Evolutionary conservation across 2,329 filamentous ascomycete genomes (phyloP), one percentile per base, ranked within the genome.

Genomic region (Leptographium galeiforme): DNA sequence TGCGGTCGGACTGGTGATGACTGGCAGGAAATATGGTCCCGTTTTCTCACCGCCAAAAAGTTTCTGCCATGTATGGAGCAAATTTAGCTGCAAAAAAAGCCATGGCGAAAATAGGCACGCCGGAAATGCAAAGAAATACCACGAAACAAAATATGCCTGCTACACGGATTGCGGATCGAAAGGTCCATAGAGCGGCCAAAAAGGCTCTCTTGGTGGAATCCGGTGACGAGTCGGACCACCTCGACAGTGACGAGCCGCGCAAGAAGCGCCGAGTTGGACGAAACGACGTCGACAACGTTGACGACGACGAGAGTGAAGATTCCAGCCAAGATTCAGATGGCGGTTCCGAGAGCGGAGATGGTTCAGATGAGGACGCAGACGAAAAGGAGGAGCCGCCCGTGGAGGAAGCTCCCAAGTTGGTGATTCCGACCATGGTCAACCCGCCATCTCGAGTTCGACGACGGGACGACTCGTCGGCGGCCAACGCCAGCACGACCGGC

Each of bases 361-460:
- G 39, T 19, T 44, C 19, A 13, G 48, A 25, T 6, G 44, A 63
- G 8, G 63, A 64, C 34, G 60, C 57, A n/a, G 61, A 59, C 11
- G 14, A 70, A 44, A 64, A 13, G 4, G 33, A 48, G 10, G n/a
- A 19, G 30, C 14, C 4, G 16, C 18, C 3, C 39, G 18, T 33
- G 8, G 25, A 48, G 30, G 45, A 33, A 25, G 44, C 19, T 11
- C 38, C 48, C 25, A 51, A 66, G 7, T 64, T 64, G 19, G 63
- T 65, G n/a, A 40, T 70, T 11, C 63, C 68, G 52, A 67, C 72
- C 13, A 70, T 72, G 12, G 71, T 77, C 52, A 68, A 72, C 55
- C 75, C 71, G 6, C 77, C 77, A 3, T 80, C 78, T 6, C 72
- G 78, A 54, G 69, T 81, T 55, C 77, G 70, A 58, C 67, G 68